phyloP scores from a whole-genome alignment of 2,329 filamentous ascomycete genomes.

The Podosphaera xanthii region DNA sequence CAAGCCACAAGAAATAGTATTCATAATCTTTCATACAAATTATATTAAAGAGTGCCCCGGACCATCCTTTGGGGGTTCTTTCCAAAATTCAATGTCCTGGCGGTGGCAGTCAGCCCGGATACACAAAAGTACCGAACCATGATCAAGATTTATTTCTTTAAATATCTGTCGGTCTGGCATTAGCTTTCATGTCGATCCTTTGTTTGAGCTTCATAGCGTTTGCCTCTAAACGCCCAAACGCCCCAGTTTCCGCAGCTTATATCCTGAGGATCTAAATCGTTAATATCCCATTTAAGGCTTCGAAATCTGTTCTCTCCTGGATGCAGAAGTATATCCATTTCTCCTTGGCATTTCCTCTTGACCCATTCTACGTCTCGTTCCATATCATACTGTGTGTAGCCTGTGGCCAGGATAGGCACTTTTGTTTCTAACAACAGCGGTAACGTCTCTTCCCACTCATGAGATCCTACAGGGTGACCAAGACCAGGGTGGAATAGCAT shows the following conservation, averaged over 20 bases:
- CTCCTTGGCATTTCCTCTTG: conserved; percentile 58
- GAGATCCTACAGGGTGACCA: conserved; percentile 75
- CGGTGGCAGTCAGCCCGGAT: no score
- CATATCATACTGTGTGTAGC: conserved; percentile 92
- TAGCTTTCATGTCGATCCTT: background rate
- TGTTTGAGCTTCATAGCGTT: conserved; percentile 39
- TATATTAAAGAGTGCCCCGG: no score
- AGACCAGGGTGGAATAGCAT: conserved; percentile 92
- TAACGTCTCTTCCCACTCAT: conserved; percentile 84
- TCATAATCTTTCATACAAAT: no score
- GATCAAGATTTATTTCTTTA: no score
- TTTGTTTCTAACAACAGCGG: conserved; percentile 87
- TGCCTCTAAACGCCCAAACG: conserved; percentile 88
- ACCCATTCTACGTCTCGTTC: conserved; percentile 82
- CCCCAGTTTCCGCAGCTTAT: conserved; percentile 94
- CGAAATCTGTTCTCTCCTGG: conserved; percentile 88
- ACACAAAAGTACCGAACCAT: no score
- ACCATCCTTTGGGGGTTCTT: no score
- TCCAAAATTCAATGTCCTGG: no score
- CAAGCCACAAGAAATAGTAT: no score
- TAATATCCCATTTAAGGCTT: conserved; percentile 88
- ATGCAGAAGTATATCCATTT: conserved; percentile 78
- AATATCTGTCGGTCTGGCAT: background rate
- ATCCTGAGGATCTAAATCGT: conserved; percentile 85
- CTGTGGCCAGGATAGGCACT: conserved; percentile 78